A percentile compares a stretch with the other conserved stretches of the same genome.
Conservation (phyloP, 129 eudicot genomes). For the Lonicera japonica region DNA sequence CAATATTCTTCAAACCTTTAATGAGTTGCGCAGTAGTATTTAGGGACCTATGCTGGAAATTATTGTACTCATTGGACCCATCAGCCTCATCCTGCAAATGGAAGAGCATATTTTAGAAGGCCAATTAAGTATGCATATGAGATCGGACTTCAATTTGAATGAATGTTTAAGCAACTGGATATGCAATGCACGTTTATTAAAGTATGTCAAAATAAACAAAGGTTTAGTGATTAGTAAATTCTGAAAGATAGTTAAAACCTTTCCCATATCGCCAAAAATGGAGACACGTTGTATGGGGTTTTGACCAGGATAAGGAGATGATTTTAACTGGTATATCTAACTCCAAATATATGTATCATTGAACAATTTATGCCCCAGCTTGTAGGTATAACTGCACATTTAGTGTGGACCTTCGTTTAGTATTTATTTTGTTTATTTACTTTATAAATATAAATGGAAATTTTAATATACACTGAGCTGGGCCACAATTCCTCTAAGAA, state of each 20-base stretch:
- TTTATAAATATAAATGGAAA: too few species aligned
- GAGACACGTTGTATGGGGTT: constrained; percentile 59
- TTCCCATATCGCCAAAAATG: constrained; percentile 77
- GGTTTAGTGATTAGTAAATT: too few species aligned
- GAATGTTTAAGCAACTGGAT: too few species aligned
- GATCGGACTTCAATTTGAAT: too few species aligned
- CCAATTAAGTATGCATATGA: too few species aligned
- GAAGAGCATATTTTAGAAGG: too few species aligned
- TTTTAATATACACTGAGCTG: constrained; percentile 37
- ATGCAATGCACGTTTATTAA: too few species aligned
- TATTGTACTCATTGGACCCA: constrained; percentile 70
- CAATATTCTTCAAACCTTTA: constrained; percentile 49
- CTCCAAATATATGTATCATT: constrained; percentile 59
- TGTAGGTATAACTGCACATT: constrained; percentile 60
- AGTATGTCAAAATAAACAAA: too few species aligned
- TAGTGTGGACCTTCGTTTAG: background rate
- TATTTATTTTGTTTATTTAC: too few species aligned
- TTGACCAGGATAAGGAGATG: constrained; percentile 72
- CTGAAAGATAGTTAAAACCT: constrained; percentile 28
- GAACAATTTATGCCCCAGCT: constrained; percentile 51
- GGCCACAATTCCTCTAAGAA: constrained; percentile 77
- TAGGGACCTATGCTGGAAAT: constrained; percentile 64
- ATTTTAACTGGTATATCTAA: constrained; percentile 31
- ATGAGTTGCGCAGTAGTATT: constrained; percentile 63
- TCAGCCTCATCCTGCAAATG: constrained; percentile 58